Evolutionary conservation across 495 filamentous ascomycete species (phyloP).

Genomic region (Platismatia glauca): DNA sequence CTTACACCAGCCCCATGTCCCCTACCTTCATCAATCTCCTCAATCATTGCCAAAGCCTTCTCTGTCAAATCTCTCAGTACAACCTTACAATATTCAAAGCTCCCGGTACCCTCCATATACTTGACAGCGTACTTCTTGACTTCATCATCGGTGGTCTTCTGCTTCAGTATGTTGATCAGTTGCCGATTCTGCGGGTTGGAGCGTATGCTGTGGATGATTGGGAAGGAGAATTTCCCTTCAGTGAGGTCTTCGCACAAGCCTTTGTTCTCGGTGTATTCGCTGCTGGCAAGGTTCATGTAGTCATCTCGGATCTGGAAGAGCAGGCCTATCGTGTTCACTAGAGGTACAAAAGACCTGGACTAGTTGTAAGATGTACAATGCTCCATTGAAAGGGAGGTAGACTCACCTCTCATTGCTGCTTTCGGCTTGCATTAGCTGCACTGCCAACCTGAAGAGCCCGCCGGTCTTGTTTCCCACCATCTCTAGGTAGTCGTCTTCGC

Average conservation of each 20-base stretch:
- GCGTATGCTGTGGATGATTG: conserved; percentile 91
- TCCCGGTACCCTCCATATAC: conserved; percentile 85
- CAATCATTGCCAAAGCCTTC: conserved; percentile 57
- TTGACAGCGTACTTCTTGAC: conserved; percentile 86
- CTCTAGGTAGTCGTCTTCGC: too few relatives aligned
- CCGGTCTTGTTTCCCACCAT: conserved; percentile 95
- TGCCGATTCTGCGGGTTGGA: conserved; percentile 68
- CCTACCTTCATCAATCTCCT: conserved; percentile 26
- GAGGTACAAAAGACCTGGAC: conserved; percentile 61
- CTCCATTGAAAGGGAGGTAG: neutral
- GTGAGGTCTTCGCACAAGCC: conserved; percentile 94
- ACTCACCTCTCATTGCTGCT: conserved; percentile 48
- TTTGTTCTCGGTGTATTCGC: conserved; percentile 76
- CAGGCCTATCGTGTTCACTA: conserved; percentile 85
- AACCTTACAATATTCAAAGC: conserved; percentile 72
- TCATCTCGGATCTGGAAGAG: conserved; percentile 97
- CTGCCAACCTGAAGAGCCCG: conserved; percentile 84
- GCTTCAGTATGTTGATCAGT: conserved; percentile 84
- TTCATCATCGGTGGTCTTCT: conserved; percentile 75
- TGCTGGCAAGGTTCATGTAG: conserved; percentile 72
- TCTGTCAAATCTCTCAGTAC: conserved; percentile 59
- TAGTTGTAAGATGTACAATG: neutral
- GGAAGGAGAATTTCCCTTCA: conserved; percentile 97
- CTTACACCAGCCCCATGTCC: conserved; percentile 36
- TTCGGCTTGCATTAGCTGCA: conserved; percentile 95